Conservation (phyloP, 2,329 filamentous ascomycete species). For the Colletotrichum endophyticum region DNA sequence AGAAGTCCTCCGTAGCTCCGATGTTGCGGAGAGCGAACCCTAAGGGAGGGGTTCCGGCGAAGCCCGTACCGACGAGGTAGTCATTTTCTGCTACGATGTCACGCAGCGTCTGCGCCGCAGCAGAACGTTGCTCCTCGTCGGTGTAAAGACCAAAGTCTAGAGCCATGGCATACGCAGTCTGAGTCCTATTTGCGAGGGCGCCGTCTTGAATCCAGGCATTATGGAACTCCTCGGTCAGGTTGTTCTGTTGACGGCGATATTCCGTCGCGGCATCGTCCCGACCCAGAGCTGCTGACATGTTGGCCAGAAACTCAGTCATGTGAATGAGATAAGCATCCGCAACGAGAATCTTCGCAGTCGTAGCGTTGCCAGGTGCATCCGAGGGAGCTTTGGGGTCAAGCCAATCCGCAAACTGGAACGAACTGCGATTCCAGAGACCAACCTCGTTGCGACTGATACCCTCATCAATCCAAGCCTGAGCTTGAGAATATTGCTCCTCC, state of each 20-base stretch:
- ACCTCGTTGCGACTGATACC: slow-evolving; percentile 35
- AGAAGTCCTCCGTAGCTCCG: slow-evolving; percentile 38
- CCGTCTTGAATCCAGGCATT: slow-evolving; percentile 35
- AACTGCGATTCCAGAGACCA: slow-evolving; percentile 43
- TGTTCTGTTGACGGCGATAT: slow-evolving; percentile 24
- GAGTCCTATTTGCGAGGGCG: slow-evolving; percentile 38
- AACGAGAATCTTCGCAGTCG: slow-evolving; percentile 44
- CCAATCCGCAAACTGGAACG: slow-evolving; percentile 51
- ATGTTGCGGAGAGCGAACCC: slow-evolving; percentile 33
- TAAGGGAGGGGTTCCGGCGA: slow-evolving; percentile 47
- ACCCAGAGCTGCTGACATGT: slow-evolving; percentile 37
- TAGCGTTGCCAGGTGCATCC: slow-evolving; percentile 40
- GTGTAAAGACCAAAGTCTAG: slow-evolving; percentile 41
- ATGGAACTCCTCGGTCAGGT: slow-evolving; percentile 31
- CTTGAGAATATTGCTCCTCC: slow-evolving; percentile 40
- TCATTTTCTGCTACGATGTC: slow-evolving; percentile 35
- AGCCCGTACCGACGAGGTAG: slow-evolving; percentile 45
- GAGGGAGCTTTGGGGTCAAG: slow-evolving; percentile 51
- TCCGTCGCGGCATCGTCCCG: slow-evolving; percentile 27
- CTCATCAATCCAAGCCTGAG: slow-evolving; percentile 43
- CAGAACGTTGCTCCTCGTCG: slow-evolving; percentile 14
- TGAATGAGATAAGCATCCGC: slow-evolving; percentile 53
- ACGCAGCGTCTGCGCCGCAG: slow-evolving; percentile 31
- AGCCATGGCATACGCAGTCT: slow-evolving; percentile 43
- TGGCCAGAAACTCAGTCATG: slow-evolving; percentile 40